A percentile compares a stretch with the other conserved stretches of the same genome.
phyloP scores from a whole-genome alignment of 208 protist species.

The Endotrypanum monterogeii region DNA sequence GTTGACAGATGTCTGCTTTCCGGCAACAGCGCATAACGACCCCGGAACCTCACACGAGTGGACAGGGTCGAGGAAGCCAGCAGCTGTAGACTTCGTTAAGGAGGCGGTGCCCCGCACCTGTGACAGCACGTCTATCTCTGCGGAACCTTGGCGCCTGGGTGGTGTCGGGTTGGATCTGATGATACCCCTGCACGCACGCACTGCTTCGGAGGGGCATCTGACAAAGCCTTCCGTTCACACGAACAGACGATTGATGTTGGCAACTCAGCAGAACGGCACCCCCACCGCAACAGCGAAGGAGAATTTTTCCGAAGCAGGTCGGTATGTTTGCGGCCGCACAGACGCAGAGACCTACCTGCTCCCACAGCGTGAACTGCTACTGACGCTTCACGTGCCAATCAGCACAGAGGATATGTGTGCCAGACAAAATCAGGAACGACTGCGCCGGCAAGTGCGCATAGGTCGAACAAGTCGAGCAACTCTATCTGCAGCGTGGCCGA shows the following conservation, averaged over 20 bases:
- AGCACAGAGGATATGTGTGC: constrained; percentile 46
- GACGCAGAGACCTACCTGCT: constrained; percentile 79
- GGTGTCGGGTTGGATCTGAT: constrained; percentile 54
- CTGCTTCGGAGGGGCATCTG: constrained; percentile 40
- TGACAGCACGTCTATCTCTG: not conserved
- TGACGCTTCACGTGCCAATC: constrained; percentile 57
- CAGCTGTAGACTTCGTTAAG: not conserved
- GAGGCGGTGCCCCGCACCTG: not conserved
- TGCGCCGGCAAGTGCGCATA: constrained; percentile 40
- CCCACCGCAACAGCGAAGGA: not conserved
- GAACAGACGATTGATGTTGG: not conserved
- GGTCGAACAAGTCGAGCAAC: constrained; percentile 32
- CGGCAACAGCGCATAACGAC: not conserved
- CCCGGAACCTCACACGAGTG: not conserved
- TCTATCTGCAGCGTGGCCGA: constrained; percentile 27
- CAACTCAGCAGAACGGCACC: not conserved
- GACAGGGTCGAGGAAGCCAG: not conserved
- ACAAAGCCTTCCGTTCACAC: not conserved
- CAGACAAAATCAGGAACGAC: constrained; percentile 57
- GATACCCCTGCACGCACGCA: constrained; percentile 48
- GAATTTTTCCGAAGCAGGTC: not conserved
- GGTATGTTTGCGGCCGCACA: constrained; percentile 38
- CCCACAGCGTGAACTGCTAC: constrained; percentile 76
- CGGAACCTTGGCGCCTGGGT: constrained; percentile 71
- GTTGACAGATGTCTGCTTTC: not conserved